These are phyloP conservation scores for Hypoxylon sp. DNA, from an alignment of 2,329 filamentous ascomycete species.

Conservation along the genomic window DNA sequence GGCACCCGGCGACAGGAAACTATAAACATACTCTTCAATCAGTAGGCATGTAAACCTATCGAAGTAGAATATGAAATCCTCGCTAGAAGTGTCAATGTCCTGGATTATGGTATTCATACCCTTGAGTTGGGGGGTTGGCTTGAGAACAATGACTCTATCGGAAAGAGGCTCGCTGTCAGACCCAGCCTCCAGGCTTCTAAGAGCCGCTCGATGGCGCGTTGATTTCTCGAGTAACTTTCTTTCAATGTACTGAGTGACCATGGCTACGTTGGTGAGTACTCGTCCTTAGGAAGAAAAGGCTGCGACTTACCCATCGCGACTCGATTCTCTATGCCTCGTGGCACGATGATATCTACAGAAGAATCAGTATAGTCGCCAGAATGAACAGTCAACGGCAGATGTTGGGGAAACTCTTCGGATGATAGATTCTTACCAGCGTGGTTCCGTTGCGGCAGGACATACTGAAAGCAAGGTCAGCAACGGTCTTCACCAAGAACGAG, in stretches of 20 bases:
- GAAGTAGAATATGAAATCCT: conserved; percentile 98
- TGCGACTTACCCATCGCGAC: conserved; percentile 81
- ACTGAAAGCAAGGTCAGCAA: conserved; percentile 62
- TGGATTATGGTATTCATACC: conserved; percentile 94
- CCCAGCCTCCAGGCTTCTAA: conserved; percentile 81
- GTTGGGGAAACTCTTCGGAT: conserved; percentile 15
- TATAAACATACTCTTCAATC: conserved; percentile 76
- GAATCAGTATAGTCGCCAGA: conserved; percentile 15
- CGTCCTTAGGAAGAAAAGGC: not conserved
- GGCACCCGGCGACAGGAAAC: not conserved
- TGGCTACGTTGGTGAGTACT: conserved; percentile 66
- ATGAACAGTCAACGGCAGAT: conserved; percentile 34
- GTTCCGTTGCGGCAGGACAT: conserved; percentile 90
- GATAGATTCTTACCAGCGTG: conserved; percentile 73
- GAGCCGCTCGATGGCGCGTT: conserved; percentile 81
- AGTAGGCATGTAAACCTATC: conserved; percentile 88
- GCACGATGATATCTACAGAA: conserved; percentile 86
- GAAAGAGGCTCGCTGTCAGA: conserved; percentile 81
- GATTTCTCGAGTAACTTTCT: conserved; percentile 91
- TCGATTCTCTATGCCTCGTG: conserved; percentile 92
- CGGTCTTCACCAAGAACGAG: not conserved
- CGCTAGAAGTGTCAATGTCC: conserved; percentile 80
- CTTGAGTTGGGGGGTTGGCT: conserved; percentile 82
- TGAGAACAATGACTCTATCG: conserved; percentile 79
- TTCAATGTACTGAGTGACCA: conserved; percentile 95